A percentile compares a stretch with the other conserved stretches of the same genome.
phyloP scores from a whole-genome alignment of 1,139 yeast species.

The Pichia sp. region DNA sequence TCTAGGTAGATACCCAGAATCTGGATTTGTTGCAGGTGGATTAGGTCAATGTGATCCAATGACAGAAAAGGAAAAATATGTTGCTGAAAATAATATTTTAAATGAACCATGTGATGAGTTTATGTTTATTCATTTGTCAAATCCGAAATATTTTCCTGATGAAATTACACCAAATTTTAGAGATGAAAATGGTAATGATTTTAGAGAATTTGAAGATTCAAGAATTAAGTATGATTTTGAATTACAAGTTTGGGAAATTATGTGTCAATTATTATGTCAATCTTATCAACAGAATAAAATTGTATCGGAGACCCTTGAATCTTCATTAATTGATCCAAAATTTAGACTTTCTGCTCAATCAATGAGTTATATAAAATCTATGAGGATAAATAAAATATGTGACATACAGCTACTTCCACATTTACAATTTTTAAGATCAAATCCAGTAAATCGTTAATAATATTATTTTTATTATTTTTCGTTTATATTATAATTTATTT shows the following conservation, averaged over 20 bases:
- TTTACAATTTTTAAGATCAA: slow-evolving; percentile 26
- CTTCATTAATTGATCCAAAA: slow-evolving; percentile 13
- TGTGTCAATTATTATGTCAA: slow-evolving; percentile 31
- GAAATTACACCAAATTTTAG: slow-evolving; percentile 41
- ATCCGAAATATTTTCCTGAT: slow-evolving; percentile 54
- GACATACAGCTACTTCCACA: slow-evolving; percentile 28
- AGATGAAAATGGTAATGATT: slow-evolving; percentile 28
- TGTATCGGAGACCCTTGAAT: slow-evolving; percentile 15
- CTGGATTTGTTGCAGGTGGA: slow-evolving; percentile 44
- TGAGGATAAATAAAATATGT: slow-evolving; percentile 27
- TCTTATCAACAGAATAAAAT: slow-evolving; percentile 19
- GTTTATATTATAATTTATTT: too few relatives aligned
- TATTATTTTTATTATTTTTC: too few relatives aligned
- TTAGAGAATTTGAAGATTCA: slow-evolving; percentile 28
- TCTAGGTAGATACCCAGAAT: slow-evolving; percentile 44
- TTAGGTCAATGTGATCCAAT: slow-evolving; percentile 58
- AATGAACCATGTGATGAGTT: slow-evolving; percentile 20
- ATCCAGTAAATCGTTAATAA: not conserved
- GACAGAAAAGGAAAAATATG: slow-evolving; percentile 18
- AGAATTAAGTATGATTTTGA: slow-evolving; percentile 31
- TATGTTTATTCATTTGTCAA: slow-evolving; percentile 56
- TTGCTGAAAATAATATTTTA: slow-evolving; percentile 18
- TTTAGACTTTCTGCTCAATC: slow-evolving; percentile 26
- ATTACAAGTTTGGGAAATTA: slow-evolving; percentile 32
- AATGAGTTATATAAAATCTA: slow-evolving; percentile 24